These are phyloP conservation scores for Syncephalis plumigaleata DNA, from an alignment of 371 early-diverging fungal species.

Conservation along the genomic window DNA sequence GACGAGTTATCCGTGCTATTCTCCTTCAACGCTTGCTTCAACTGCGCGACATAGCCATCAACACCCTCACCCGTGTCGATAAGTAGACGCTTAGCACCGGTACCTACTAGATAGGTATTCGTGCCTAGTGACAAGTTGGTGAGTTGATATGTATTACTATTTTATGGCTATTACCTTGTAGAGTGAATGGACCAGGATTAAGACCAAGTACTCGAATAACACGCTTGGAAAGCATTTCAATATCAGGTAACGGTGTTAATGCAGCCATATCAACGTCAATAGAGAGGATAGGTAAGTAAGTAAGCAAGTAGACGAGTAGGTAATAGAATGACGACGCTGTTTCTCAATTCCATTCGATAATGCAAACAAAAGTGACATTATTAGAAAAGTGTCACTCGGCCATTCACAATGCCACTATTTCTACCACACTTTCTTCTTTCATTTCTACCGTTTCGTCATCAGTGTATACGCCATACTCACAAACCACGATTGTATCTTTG, in stretches of 20 bases:
- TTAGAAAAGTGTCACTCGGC: no score
- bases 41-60: slow-evolving; percentile 34
- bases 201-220: slow-evolving; percentile 42
- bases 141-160: not conserved
- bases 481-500: no score
- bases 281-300: no score
- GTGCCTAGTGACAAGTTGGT: slow-evolving; percentile 28
- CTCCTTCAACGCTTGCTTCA: slow-evolving; percentile 26
- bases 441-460: no score
- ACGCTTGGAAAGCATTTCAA: slow-evolving; percentile 21
- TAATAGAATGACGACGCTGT: no score
- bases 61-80: slow-evolving; percentile 73
- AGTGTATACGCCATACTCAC: no score
- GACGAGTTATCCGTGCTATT: slow-evolving; percentile 7
- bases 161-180: slow-evolving; percentile 30
- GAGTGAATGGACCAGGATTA: slow-evolving; percentile 55
- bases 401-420: no score
- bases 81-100: slow-evolving; percentile 43
- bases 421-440: no score
- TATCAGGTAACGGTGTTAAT: slow-evolving; percentile 13
- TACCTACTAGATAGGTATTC: slow-evolving; percentile 78
- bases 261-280: no score
- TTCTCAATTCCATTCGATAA: no score
- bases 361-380: no score
- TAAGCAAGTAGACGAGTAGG: no score